Evolutionary conservation across 441 rosid species (phyloP), one percentile per base, ranked within the genome.

Genomic region (Gossypium lobatum): DNA sequence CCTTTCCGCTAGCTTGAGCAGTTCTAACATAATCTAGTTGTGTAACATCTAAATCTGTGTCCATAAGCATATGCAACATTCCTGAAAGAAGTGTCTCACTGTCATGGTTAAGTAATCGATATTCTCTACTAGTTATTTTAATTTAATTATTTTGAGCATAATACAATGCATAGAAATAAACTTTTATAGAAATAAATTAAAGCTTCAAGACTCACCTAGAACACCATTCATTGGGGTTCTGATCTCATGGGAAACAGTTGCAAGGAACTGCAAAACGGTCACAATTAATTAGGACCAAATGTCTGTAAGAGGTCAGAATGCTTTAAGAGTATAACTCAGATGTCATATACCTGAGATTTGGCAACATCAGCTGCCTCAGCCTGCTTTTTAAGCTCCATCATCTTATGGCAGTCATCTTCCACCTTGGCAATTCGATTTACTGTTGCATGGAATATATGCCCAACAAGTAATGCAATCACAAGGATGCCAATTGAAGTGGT

Each of bases 181-280:
- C 23, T 75, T 75, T 28, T 28, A 14, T 18, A 61, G 8, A n/a
- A 60, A 28, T 25, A 42, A 62, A 71, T 16, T 59, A 59, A 6
- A 65, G 57, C 61, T 61, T 73, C 31, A 52, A 74, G 75, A 79
- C 96, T 86, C 79, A 92, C 98, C 98, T 75, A 93, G 85, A 81
- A 93, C 97, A 72, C 98, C 97, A 82, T 93, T 93, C 97, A 93
- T 92, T 46, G 98, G 98, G 73, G 98, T 93, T 79, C 97, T 83
- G 81, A 92, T 93, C 87, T 93, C 98, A 78, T 93, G 98, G 64
- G 98, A 93, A 80, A 93, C 97, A 14, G 98, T 93, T 61, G 98
- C 98, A 81, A 93, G 98, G 81, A 93, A 93, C 97, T 93, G 83
- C 82, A 88, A 3, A 57, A 77, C 58, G 75, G 53, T 58, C 8